phyloP scores from a whole-genome alignment of 2,329 filamentous ascomycete genomes.

The Fusarium musae region DNA sequence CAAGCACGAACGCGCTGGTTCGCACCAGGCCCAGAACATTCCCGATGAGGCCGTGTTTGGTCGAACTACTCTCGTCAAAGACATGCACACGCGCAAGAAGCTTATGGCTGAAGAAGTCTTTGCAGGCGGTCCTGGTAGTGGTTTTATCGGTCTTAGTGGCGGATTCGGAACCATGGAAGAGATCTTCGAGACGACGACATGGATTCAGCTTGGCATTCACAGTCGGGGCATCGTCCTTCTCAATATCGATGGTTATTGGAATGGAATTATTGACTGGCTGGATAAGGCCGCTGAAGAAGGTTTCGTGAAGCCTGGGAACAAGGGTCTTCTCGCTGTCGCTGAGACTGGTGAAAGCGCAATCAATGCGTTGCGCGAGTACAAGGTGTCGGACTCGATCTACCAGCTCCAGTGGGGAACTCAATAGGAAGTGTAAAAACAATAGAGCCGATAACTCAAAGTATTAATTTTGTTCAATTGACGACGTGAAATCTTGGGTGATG shows the following conservation, averaged over 20 bases:
- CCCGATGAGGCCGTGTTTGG: slow-evolving; percentile 78
- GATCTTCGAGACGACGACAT: slow-evolving; percentile 89
- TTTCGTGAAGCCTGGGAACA: slow-evolving; percentile 79
- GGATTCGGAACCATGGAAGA: slow-evolving; percentile 97
- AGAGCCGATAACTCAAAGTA: accelerated
- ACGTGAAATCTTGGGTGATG: background rate
- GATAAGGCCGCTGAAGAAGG: slow-evolving; percentile 77
- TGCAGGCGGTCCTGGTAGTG: slow-evolving; percentile 83
- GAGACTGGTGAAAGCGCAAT: slow-evolving; percentile 78
- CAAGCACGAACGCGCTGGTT: slow-evolving; percentile 76
- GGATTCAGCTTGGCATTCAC: slow-evolving; percentile 98
- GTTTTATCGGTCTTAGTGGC: slow-evolving; percentile 88
- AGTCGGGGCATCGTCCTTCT: slow-evolving; percentile 79
- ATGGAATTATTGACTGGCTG: slow-evolving; percentile 86
- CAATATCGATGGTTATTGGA: slow-evolving; percentile 92
- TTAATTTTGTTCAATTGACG: background rate
- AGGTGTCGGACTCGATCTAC: slow-evolving; percentile 77
- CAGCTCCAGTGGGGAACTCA: slow-evolving; percentile 84
- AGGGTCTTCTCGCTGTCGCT: slow-evolving; percentile 81
- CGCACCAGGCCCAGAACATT: slow-evolving; percentile 62
- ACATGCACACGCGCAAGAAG: slow-evolving; percentile 97
- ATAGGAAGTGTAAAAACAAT: slow-evolving; percentile 47
- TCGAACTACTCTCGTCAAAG: slow-evolving; percentile 84
- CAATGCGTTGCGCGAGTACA: slow-evolving; percentile 76
- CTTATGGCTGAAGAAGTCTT: slow-evolving; percentile 93